Evolutionary conservation across 2,329 filamentous ascomycete genomes (phyloP).

Genomic region (Mollisia scopiformis): DNA sequence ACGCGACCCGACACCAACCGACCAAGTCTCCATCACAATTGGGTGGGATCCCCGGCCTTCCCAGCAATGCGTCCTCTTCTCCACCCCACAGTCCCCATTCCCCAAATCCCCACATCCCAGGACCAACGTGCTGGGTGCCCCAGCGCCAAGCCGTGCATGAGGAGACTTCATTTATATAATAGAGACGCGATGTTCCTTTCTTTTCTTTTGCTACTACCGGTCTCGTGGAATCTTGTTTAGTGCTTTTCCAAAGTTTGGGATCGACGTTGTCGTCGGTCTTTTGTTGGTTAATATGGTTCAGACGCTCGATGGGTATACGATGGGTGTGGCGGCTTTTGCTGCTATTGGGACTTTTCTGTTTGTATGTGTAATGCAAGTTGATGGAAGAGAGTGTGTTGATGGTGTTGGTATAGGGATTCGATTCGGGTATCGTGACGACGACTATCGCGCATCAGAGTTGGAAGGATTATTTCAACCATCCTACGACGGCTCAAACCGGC

Average conservation of each 20-base stretch:
- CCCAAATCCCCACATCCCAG: background rate
- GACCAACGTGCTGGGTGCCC: background rate
- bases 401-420: constrained; percentile 51
- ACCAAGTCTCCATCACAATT: background rate
- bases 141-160: background rate
- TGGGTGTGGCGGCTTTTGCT: constrained; percentile 57
- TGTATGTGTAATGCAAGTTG: constrained; percentile 40
- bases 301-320: background rate
- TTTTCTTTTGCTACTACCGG: background rate
- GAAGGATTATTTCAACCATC: constrained; percentile 60
- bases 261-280: background rate
- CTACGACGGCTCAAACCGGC: constrained; percentile 57
- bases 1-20: background rate
- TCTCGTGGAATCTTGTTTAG: background rate
- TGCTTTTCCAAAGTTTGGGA: background rate
- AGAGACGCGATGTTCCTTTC: background rate
- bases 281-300: background rate
- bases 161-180: background rate
- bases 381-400: background rate
- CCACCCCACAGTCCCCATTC: background rate
- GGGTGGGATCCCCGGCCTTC: background rate
- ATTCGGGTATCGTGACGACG: constrained; percentile 62
- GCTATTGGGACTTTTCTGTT: constrained; percentile 63
- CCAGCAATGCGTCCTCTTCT: background rate
- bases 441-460: constrained; percentile 63